Conservation (phyloP, 1,284 basidiomycete genomes). For the Xanthoconium separans region DNA sequence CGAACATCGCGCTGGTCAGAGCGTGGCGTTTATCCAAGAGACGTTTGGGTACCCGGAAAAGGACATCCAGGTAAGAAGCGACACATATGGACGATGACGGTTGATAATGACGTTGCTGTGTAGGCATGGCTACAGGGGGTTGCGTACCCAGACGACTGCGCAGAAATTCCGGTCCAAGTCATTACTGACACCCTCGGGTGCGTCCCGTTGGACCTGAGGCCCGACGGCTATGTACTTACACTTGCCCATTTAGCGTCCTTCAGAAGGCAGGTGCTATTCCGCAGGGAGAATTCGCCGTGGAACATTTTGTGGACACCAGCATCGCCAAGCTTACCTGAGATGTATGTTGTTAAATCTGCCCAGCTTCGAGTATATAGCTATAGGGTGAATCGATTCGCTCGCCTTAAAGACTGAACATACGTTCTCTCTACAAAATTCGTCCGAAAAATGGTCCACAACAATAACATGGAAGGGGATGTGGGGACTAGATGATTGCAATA, state of each 20-base stretch:
- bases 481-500: constrained; percentile 9
- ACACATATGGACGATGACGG: background rate
- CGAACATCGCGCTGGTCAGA: constrained; percentile 55
- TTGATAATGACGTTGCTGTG: background rate
- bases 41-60: constrained; percentile 80
- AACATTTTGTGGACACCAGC: constrained; percentile 18
- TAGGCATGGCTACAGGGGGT: constrained; percentile 84
- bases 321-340: constrained; percentile 20
- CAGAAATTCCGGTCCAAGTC: constrained; percentile 59
- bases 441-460: constrained; percentile 15
- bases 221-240: background rate
- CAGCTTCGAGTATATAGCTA: background rate
- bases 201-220: constrained; percentile 20
- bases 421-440: constrained; percentile 3
- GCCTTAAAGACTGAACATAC: background rate
- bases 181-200: constrained; percentile 71
- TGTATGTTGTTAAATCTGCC: background rate
- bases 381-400: background rate
- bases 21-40: constrained; percentile 74
- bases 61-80: constrained; percentile 62
- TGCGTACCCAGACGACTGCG: constrained; percentile 68
- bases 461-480: constrained; percentile 12
- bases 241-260: constrained; percentile 18
- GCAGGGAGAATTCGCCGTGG: constrained; percentile 13
- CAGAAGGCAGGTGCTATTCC: constrained; percentile 25